A percentile compares a stretch with the other conserved stretches of the same genome.
Evolutionary conservation across 441 rosid genomes (phyloP).

Genomic region (Kokia cookei): DNA sequence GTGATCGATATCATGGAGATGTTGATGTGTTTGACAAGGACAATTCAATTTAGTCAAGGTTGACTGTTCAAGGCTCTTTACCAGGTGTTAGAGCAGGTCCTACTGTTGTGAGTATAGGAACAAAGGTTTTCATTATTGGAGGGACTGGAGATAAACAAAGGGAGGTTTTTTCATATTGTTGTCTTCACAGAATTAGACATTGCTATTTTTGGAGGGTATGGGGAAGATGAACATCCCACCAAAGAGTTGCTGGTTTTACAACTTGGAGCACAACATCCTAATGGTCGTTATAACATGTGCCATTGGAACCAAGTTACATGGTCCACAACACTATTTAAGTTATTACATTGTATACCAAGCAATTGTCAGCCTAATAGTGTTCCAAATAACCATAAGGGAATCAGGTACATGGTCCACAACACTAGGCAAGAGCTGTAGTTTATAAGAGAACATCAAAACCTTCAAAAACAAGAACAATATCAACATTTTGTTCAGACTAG

Average conservation of each 20-base stretch:
- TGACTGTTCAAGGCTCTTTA: conserved; percentile 40
- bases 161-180: conserved; percentile 69
- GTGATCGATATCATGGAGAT: conserved; percentile 55
- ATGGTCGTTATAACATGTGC: conserved; percentile 24
- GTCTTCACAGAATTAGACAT: conserved; percentile 39
- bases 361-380: conserved; percentile 17
- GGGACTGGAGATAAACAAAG: conserved; percentile 68
- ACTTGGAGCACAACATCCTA: conserved; percentile 38
- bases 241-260: conserved; percentile 54
- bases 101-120: conserved; percentile 47
- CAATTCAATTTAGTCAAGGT: conserved; percentile 52
- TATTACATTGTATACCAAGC: conserved; percentile 21
- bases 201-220: conserved; percentile 70
- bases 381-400: conserved; percentile 16
- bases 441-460: conserved; percentile 17
- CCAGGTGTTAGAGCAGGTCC: conserved; percentile 74
- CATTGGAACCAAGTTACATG: conserved; percentile 47
- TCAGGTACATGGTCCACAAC: conserved; percentile 17
- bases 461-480: conserved; percentile 20
- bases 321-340: conserved; percentile 37
- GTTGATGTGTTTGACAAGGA: conserved; percentile 45
- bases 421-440: conserved; percentile 16
- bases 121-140: conserved; percentile 57
- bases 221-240: conserved; percentile 72
- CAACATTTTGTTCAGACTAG: conserved; percentile 14